Evolutionary conservation across 495 filamentous ascomycete genomes (phyloP).

Genomic region (Daldinia concentrica): DNA sequence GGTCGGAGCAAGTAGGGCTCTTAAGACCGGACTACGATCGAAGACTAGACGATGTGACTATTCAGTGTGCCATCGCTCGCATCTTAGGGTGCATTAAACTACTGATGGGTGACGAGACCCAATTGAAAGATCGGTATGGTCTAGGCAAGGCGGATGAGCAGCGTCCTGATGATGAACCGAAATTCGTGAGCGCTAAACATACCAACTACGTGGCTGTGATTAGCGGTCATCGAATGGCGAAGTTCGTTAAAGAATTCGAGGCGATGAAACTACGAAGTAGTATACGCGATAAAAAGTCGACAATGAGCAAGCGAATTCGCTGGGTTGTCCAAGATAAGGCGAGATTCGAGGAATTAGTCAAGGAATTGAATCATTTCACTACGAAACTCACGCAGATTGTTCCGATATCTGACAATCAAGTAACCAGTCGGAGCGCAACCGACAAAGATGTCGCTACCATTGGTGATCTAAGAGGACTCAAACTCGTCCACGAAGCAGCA

Average conservation of each 20-base stretch:
- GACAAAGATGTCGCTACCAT: not conserved
- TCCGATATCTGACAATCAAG: constrained; percentile 11
- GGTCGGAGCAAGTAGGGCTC: constrained; percentile 27
- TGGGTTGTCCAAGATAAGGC: constrained; percentile 43
- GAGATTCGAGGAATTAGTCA: constrained; percentile 39
- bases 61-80: not conserved
- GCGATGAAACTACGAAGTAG: constrained; percentile 2
- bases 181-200: not conserved
- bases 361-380: constrained; percentile 38
- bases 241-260: constrained; percentile 20
- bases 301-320: constrained; percentile 5
- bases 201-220: not conserved
- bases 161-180: not conserved
- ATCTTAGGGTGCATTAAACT: constrained; percentile 11
- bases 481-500: constrained; percentile 11
- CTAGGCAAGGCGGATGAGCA: not conserved
- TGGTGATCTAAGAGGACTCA: not conserved
- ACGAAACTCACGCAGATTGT: constrained; percentile 40
- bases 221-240: constrained; percentile 4
- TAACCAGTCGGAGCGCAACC: not conserved
- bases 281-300: not conserved
- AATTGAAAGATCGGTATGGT: constrained; percentile 8
- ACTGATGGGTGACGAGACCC: constrained; percentile 3
- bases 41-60: constrained; percentile 3
- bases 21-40: constrained; percentile 19